Evolutionary conservation across 2,329 filamentous ascomycete genomes (phyloP), one percentile per base, ranked within the genome.

Genomic region (Penicillium brevicompactum): DNA sequence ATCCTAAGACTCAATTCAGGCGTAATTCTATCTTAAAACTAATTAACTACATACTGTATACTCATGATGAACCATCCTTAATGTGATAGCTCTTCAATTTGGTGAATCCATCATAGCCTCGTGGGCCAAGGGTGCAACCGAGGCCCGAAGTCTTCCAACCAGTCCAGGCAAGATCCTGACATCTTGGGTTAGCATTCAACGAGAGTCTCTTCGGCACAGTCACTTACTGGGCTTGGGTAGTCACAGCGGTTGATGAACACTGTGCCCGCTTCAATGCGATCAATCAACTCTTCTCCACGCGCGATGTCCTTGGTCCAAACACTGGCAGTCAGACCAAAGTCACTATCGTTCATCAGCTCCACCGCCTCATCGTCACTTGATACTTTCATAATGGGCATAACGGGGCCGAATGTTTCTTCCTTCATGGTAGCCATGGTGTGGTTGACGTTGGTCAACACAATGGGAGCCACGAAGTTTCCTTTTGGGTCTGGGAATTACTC

Each of bases 91-190:
- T 96, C 86, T 96, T 96, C 68, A 95, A 81, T 81, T 92, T 94
- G 66, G 93, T 88, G 70, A 96, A 96, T 68, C 93, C 90, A 65
- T 96, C 92, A 69, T 92, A 97, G 11, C 91, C 92, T 67, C 91
- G 93, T 63, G 81, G 87, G 75, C 90, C 92, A 66, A 97, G 77
- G 8, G 91, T 96, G 67, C 90, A 87, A 31, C 92, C 92, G 75
- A 90, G 90, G 58, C 92, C 92, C 51, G 91, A 96, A 70, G 94
- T 89, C 80, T 96, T 97, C 91, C 91, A 96, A 6, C 92, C 92
- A 3, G 91, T 92, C 91, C 90, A 94, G 9, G 91, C 90, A 63
- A 94, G 83, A 74, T 94, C 91, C 90, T 92, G 40, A 11, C 8
- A 2, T 63, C 16, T 11, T 27, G 7, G 22, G 37, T 59, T 34